phyloP scores from a whole-genome alignment of 2,329 filamentous ascomycete genomes.

The Fusarium ambrosium region DNA sequence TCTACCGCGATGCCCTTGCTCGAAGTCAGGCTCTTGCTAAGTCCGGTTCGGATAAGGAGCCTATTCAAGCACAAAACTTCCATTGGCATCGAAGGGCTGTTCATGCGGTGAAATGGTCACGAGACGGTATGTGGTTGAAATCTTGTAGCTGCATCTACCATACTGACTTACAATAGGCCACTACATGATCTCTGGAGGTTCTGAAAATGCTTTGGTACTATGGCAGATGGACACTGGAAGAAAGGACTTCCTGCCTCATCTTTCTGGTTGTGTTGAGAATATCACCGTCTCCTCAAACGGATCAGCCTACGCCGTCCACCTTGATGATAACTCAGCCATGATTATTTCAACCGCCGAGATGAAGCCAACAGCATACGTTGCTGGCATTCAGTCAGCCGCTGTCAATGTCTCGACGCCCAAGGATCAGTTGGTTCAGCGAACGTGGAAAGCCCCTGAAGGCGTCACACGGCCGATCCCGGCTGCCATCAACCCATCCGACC shows the following conservation, averaged over 20 bases:
- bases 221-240: conserved; percentile 94
- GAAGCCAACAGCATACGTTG: conserved; percentile 85
- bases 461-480: conserved; percentile 69
- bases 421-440: conserved; percentile 66
- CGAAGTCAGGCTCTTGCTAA: conserved; percentile 64
- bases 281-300: conserved; percentile 85
- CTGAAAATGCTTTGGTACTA: conserved; percentile 88
- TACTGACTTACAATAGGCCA: conserved; percentile 72
- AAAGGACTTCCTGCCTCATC: conserved; percentile 88
- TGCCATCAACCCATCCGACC: conserved; percentile 71
- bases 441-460: conserved; percentile 60
- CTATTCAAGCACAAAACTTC: conserved; percentile 73
- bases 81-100: conserved; percentile 95
- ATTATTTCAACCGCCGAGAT: conserved; percentile 91
- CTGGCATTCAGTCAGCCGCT: conserved; percentile 80
- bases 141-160: neutral
- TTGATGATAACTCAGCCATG: conserved; percentile 94
- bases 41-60: conserved; percentile 58
- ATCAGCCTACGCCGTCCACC: conserved; percentile 83
- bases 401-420: conserved; percentile 65
- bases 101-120: conserved; percentile 89
- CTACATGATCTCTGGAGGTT: conserved; percentile 93
- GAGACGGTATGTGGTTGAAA: conserved; percentile 74
- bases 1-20: conserved; percentile 82
- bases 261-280: conserved; percentile 86